Evolutionary conservation across 768 basidiomycete species (phyloP).

Genomic region (Lactarius deliciosus): DNA sequence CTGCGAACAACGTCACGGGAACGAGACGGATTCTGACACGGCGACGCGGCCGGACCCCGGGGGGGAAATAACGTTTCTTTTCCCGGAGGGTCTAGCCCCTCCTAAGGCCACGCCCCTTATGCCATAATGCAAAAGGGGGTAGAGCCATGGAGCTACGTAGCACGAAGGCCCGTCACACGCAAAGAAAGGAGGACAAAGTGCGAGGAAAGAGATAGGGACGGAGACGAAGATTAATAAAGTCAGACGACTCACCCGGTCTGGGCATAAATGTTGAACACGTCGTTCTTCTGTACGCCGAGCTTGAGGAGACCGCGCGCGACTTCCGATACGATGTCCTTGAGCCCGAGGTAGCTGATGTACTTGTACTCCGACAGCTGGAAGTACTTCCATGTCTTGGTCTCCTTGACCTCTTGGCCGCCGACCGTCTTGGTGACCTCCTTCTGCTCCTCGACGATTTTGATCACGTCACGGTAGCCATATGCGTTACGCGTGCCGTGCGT

Average conservation of each 20-base stretch:
- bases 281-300: conserved; percentile 62
- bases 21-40: background rate
- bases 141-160: background rate
- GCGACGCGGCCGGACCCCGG: background rate
- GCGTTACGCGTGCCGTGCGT: conserved; percentile 75
- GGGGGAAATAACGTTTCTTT: background rate
- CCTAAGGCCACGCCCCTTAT: too few species aligned
- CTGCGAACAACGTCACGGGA: background rate
- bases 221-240: background rate
- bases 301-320: conserved; percentile 72
- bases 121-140: background rate
- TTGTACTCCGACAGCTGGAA: conserved; percentile 90
- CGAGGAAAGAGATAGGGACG: background rate
- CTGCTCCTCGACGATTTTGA: conserved; percentile 74
- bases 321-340: conserved; percentile 62
- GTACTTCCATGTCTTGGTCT: conserved; percentile 96
- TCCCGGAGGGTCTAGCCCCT: background rate
- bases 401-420: conserved; percentile 75
- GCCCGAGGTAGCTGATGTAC: conserved; percentile 71
- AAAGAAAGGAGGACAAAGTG: background rate
- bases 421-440: conserved; percentile 87
- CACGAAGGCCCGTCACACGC: background rate
- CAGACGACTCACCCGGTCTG: conserved; percentile 68
- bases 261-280: conserved; percentile 90
- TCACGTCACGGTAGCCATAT: conserved; percentile 75